phyloP scores from a whole-genome alignment of 1,284 basidiomycete genomes.

The Bondarzewia mesenterica region DNA sequence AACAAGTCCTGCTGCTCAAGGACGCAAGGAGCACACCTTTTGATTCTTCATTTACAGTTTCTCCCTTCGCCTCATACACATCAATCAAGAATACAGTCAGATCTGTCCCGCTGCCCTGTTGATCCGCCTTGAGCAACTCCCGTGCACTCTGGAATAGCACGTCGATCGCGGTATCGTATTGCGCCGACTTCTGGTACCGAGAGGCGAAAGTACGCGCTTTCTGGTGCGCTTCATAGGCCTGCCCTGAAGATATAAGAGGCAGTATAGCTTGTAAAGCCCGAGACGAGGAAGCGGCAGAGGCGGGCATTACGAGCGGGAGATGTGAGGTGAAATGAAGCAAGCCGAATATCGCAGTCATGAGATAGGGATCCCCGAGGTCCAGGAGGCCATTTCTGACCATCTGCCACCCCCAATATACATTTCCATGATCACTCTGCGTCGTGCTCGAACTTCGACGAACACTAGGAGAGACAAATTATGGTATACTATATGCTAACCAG shows the following conservation, averaged over 20 bases:
- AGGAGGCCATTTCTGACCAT: no score
- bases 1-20: background rate
- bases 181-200: conserved; percentile 70
- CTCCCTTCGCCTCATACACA: conserved; percentile 68
- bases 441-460: no score
- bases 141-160: conserved; percentile 81
- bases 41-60: conserved; percentile 62
- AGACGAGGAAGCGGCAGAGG: conserved; percentile 33
- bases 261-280: conserved; percentile 70
- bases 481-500: conserved; percentile 75
- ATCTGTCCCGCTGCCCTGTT: conserved; percentile 86
- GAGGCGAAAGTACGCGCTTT: conserved; percentile 92
- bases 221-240: conserved; percentile 88
- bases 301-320: background rate
- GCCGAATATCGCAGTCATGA: no score
- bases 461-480: conserved; percentile 31
- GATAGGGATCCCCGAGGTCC: background rate
- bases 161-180: conserved; percentile 78
- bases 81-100: conserved; percentile 72
- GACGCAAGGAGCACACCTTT: conserved; percentile 61
- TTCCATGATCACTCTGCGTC: no score
- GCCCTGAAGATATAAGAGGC: conserved; percentile 59
- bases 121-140: conserved; percentile 78
- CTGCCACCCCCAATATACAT: no score
- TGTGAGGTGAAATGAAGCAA: background rate